Conservation (phyloP, 73 alveolate species). For the Tetrahymena borealis region DNA sequence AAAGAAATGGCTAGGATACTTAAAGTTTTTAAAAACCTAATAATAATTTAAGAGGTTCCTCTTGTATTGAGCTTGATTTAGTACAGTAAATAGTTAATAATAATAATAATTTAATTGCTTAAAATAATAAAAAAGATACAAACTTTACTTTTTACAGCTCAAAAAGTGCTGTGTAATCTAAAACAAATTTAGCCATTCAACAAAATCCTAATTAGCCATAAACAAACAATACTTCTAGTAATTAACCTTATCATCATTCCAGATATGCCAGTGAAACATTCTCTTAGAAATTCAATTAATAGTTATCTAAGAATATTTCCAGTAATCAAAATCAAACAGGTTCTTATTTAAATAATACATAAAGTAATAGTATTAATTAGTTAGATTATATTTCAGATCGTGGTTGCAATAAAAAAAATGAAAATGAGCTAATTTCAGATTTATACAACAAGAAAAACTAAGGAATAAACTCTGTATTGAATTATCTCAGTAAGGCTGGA, state of each 20-base stretch:
- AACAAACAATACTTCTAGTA: background rate
- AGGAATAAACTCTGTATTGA: background rate
- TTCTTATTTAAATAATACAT: background rate
- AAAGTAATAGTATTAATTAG: background rate
- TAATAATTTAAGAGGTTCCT: background rate
- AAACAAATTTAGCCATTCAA: background rate
- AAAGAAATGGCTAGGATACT: too few relatives aligned
- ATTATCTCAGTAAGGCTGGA: background rate
- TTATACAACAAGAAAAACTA: background rate
- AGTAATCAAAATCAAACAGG: background rate
- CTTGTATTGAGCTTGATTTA: background rate
- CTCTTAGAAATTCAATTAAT: background rate
- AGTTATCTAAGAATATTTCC: background rate
- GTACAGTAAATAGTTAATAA: background rate
- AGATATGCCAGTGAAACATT: background rate
- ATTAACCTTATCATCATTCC: background rate
- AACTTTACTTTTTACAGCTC: background rate
- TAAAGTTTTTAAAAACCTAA: background rate
- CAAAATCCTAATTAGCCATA: background rate
- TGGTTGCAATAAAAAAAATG: background rate
- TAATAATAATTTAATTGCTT: background rate
- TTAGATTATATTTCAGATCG: background rate
- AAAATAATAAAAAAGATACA: background rate
- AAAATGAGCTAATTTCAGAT: background rate
- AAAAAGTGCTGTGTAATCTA: background rate